These are phyloP conservation scores for Fusarium robinianum DNA, from an alignment of 2,329 filamentous ascomycete species.

Conservation along the genomic window DNA sequence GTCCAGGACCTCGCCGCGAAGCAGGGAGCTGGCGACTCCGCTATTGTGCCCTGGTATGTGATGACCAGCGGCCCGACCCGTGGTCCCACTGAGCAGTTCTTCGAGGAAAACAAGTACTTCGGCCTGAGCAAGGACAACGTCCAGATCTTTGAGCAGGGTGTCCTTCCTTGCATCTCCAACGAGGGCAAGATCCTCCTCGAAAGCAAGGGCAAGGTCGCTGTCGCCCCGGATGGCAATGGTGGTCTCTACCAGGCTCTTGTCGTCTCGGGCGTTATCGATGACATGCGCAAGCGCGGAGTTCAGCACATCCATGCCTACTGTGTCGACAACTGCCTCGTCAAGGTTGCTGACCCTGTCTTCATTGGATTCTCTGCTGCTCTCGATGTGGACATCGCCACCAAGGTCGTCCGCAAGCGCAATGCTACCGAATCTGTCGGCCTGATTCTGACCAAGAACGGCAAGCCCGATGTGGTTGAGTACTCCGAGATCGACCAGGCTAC, in stretches of 20 bases:
- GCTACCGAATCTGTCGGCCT: slow-evolving; percentile 95
- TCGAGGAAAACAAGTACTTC: slow-evolving; percentile 88
- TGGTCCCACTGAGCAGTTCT: slow-evolving; percentile 90
- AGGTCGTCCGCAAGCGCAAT: slow-evolving; percentile 98
- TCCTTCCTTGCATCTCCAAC: slow-evolving; percentile 95
- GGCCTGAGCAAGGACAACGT: slow-evolving; percentile 86
- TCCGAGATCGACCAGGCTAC: slow-evolving; percentile 90
- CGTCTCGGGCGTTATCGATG: slow-evolving; percentile 75
- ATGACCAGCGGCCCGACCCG: slow-evolving; percentile 98
- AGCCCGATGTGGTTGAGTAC: slow-evolving; percentile 97
- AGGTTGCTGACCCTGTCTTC: slow-evolving; percentile 95
- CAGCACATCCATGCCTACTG: slow-evolving; percentile 97
- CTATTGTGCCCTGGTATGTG: slow-evolving; percentile 93
- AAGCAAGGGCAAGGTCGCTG: slow-evolving; percentile 85
- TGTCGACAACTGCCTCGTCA: slow-evolving; percentile 98
- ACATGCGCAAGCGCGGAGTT: slow-evolving; percentile 88
- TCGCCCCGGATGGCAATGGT: slow-evolving; percentile 96
- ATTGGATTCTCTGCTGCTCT: slow-evolving; percentile 89
- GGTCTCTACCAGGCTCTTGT: slow-evolving; percentile 94
- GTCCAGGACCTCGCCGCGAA: slow-evolving; percentile 79
- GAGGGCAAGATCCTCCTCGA: slow-evolving; percentile 97
- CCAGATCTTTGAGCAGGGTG: slow-evolving; percentile 93
- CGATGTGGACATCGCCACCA: slow-evolving; percentile 93
- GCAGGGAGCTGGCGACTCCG: slow-evolving; percentile 59
- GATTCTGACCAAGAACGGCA: slow-evolving; percentile 93